These are phyloP conservation scores for Aspergillus candidus DNA, from an alignment of 2,329 filamentous ascomycete species.

Conservation along the genomic window DNA sequence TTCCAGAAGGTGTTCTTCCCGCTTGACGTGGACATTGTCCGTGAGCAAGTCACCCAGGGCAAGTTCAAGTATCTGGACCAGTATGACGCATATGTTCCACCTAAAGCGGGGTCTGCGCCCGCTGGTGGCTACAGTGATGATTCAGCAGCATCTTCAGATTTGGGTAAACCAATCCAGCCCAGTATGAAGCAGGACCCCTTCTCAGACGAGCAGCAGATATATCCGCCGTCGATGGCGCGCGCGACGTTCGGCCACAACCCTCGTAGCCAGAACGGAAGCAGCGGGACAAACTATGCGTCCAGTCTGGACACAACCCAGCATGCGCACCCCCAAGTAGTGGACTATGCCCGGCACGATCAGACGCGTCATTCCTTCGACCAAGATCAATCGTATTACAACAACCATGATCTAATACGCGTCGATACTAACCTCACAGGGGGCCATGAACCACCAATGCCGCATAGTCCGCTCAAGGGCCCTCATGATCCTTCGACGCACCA, in stretches of 20 bases:
- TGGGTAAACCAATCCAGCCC: conserved; percentile 47
- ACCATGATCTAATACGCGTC: conserved; percentile 78
- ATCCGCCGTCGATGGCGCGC: conserved; percentile 78
- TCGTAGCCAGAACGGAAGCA: conserved; percentile 82
- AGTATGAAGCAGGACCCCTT: conserved; percentile 57
- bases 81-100: conserved; percentile 47
- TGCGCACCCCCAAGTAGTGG: conserved; percentile 56
- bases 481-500: conserved; percentile 28
- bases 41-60: conserved; percentile 80
- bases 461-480: conserved; percentile 29
- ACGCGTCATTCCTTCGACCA: conserved; percentile 83
- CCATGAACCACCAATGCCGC: conserved; percentile 24
- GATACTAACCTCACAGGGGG: conserved; percentile 56
- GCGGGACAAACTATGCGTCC: conserved; percentile 81
- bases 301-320: conserved; percentile 40
- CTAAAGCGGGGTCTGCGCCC: conserved; percentile 38
- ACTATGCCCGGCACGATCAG: conserved; percentile 61
- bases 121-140: conserved; percentile 34
- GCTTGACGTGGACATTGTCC: conserved; percentile 88
- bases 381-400: conserved; percentile 78
- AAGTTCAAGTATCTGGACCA: conserved; percentile 69
- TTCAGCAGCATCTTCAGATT: conserved; percentile 36
- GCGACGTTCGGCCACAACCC: conserved; percentile 74
- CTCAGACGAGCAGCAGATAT: conserved; percentile 86
- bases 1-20: conserved; percentile 93